Evolutionary conservation across 257 asterid species (phyloP), one percentile per base, ranked within the genome.

Genomic region (Osmanthus fragrans): DNA sequence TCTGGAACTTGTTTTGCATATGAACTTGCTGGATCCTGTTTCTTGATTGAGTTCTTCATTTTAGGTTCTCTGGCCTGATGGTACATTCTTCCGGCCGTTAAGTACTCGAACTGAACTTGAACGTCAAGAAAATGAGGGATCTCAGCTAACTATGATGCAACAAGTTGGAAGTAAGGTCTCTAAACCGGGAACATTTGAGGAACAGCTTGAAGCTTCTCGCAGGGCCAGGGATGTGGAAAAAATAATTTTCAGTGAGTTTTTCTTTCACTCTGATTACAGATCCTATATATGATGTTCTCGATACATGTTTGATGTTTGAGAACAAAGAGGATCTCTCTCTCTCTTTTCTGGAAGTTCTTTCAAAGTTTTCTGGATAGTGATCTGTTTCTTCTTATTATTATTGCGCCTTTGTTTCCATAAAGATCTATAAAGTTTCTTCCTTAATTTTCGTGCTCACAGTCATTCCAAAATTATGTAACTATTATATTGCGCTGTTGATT

Each of bases 151-250:
- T 64, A 70, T 76, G 27, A 80, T 80, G 77, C 87, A 78, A 78
- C 29, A 86, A 40, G 79, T 83, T 21, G 88, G 87, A 81, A 82
- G 85, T 87, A 90, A 76, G 85, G 84, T 64, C 69, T n/a, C 86
- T 37, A 87, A 82, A 77, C 83, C 87, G 12, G 97, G 92, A 40
- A 89, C 97, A 80, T 96, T 96, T 74, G 98, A 92, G 87, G 92
- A 92, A 75, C 98, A 92, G 82, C 97, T 93, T 40, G 99, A 96
- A 92, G 98, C 99, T 78, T 89, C 97, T 79, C 99, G 99, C 75
- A 83, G 92, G 81, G 99, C 99, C 67, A 92, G 87, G 76, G 90
- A 90, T 81, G 97, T 96, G 82, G 90, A 94, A 82, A 92, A 93
- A 83, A 87, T 94, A 90, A 85, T 96, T 70, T 93, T 84, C 81